Evolutionary conservation across 2,329 filamentous ascomycete genomes (phyloP).

Genomic region (Pseudogymnoascus sp.): DNA sequence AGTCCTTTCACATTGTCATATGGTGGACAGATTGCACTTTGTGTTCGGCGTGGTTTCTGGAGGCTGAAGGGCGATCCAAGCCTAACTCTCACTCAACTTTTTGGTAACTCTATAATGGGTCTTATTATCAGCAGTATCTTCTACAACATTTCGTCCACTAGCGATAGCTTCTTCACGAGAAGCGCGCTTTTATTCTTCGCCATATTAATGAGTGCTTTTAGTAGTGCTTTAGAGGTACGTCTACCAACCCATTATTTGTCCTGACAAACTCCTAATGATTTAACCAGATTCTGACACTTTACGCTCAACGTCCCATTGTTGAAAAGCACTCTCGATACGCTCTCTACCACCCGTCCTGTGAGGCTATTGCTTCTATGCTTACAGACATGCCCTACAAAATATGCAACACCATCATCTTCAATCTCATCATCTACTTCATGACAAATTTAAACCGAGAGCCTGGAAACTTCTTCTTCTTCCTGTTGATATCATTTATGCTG

Average conservation of each 20-base stretch:
- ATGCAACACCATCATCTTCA: conserved; percentile 37
- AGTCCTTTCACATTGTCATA: conserved; percentile 41
- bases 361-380: conserved; percentile 77
- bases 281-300: conserved; percentile 67
- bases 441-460: conserved; percentile 45
- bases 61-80: conserved; percentile 58
- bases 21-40: conserved; percentile 60
- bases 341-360: conserved; percentile 80
- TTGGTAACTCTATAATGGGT: conserved; percentile 37
- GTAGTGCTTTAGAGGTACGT: conserved; percentile 47
- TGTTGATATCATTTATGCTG: conserved; percentile 43
- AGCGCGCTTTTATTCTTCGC: conserved; percentile 58
- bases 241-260: conserved; percentile 40
- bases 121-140: conserved; percentile 56
- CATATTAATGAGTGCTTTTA: conserved; percentile 55
- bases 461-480: conserved; percentile 54
- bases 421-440: conserved; percentile 57
- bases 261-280: not conserved
- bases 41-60: conserved; percentile 70
- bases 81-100: conserved; percentile 61
- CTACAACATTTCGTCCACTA: conserved; percentile 46
- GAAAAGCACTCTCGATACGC: conserved; percentile 82
- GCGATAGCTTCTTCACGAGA: conserved; percentile 51
- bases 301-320: conserved; percentile 78
- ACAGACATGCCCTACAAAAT: conserved; percentile 78